A percentile compares a stretch with the other conserved stretches of the same genome.
Conservation (phyloP, 495 filamentous ascomycete species). For the Tuber calosporum region DNA sequence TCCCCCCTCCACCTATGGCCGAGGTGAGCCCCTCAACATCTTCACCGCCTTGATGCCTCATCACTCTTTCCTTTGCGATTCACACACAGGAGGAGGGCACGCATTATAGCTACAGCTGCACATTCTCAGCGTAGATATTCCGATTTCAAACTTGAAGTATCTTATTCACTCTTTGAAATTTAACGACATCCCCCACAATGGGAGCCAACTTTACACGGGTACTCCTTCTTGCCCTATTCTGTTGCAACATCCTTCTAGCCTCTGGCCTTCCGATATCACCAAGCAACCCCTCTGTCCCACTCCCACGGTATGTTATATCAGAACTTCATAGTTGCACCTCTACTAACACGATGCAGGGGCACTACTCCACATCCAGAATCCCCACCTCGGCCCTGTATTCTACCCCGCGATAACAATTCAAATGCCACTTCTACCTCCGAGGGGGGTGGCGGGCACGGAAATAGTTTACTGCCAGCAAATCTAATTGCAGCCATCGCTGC, state of each 20-base stretch:
- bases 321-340: neutral
- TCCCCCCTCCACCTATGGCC: neutral
- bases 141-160: neutral
- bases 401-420: neutral
- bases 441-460: neutral
- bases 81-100: neutral
- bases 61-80: neutral
- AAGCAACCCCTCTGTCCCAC: neutral
- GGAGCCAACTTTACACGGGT: neutral
- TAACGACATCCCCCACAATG: neutral
- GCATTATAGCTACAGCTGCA: neutral
- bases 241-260: neutral
- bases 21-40: neutral
- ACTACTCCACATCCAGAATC: neutral
- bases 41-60: neutral
- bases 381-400: neutral
- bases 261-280: neutral
- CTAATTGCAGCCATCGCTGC: constrained; percentile 23
- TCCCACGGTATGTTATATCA: neutral
- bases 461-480: constrained; percentile 16
- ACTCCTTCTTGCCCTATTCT: neutral
- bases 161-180: neutral
- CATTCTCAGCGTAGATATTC: neutral
- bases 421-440: neutral
- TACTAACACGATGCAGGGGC: neutral